Percentiles rank a stretch among this genome's conserved stretches.
phyloP scores from a whole-genome alignment of 495 filamentous ascomycete species.

The Penicillium macrosclerotiorum region DNA sequence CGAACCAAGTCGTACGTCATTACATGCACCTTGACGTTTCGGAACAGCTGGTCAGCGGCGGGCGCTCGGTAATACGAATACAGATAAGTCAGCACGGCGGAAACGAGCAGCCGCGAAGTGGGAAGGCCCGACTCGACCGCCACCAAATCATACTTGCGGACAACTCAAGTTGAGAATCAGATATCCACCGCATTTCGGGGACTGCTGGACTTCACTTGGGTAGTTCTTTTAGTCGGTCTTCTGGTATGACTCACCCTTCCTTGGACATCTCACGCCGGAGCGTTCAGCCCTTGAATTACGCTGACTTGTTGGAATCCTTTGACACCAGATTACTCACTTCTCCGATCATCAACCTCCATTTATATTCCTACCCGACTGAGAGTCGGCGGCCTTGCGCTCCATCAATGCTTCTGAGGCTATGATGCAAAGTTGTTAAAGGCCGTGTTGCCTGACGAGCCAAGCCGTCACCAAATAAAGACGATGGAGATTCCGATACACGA shows the following conservation, averaged over 20 bases:
- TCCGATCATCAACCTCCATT: background rate
- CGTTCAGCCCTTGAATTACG: too few species aligned
- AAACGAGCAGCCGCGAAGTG: background rate
- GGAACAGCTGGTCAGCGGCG: background rate
- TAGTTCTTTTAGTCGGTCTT: too few species aligned
- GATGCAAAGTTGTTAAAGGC: conserved; percentile 25
- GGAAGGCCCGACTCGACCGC: conserved; percentile 7
- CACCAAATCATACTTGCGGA: too few species aligned
- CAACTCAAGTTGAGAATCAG: background rate
- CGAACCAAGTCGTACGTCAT: background rate
- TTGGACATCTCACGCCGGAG: too few species aligned
- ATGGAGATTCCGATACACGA: conserved; percentile 29
- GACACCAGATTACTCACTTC: background rate
- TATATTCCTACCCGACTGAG: background rate
- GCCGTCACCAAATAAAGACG: conserved; percentile 6
- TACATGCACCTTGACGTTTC: background rate
- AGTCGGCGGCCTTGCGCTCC: background rate
- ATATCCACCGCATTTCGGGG: too few species aligned
- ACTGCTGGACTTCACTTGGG: too few species aligned
- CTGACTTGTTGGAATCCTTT: background rate
- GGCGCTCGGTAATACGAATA: background rate
- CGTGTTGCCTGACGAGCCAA: conserved; percentile 21
- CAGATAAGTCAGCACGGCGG: conserved; percentile 6
- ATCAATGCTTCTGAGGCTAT: conserved; percentile 4
- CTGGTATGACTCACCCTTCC: too few species aligned